These are phyloP conservation scores for Boletus pseudopeckii DNA, from an alignment of 768 basidiomycete species.

Conservation along the genomic window DNA sequence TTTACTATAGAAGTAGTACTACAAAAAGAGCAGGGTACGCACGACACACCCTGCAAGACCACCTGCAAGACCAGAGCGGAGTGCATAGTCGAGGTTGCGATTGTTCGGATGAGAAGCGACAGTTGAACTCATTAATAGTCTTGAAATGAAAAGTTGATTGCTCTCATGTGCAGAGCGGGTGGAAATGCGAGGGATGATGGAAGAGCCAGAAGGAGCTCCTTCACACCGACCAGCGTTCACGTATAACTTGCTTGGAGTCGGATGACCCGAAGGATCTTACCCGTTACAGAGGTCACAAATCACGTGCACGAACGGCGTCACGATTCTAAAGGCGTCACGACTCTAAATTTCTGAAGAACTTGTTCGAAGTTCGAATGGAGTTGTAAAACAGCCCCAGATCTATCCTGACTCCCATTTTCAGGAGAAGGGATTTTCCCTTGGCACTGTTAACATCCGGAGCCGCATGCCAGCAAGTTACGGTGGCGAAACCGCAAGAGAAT, in stretches of 20 bases:
- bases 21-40: conserved; percentile 32
- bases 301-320: conserved; percentile 5
- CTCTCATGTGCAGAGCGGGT: conserved; percentile 9
- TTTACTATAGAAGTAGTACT: not conserved
- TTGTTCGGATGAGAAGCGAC: conserved; percentile 44
- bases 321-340: too few species aligned
- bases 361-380: not conserved
- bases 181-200: not conserved
- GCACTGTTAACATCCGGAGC: not conserved
- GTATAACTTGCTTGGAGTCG: not conserved
- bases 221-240: not conserved
- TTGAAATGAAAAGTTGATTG: not conserved
- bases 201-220: not conserved
- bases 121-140: conserved; percentile 33
- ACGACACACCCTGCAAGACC: conserved; percentile 94
- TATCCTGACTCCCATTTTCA: too few species aligned
- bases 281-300: conserved; percentile 1
- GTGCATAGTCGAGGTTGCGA: conserved; percentile 54
- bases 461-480: not conserved
- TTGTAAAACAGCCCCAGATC: not conserved
- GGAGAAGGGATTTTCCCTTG: not conserved
- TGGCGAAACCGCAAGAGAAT: not conserved
- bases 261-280: conserved; percentile 14
- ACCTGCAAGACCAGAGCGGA: conserved; percentile 87
- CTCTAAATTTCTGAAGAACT: too few species aligned